Evolutionary conservation across 352 stramenopile species (phyloP), one percentile per base, ranked within the genome.

Genomic region (Globisporangium polare): DNA sequence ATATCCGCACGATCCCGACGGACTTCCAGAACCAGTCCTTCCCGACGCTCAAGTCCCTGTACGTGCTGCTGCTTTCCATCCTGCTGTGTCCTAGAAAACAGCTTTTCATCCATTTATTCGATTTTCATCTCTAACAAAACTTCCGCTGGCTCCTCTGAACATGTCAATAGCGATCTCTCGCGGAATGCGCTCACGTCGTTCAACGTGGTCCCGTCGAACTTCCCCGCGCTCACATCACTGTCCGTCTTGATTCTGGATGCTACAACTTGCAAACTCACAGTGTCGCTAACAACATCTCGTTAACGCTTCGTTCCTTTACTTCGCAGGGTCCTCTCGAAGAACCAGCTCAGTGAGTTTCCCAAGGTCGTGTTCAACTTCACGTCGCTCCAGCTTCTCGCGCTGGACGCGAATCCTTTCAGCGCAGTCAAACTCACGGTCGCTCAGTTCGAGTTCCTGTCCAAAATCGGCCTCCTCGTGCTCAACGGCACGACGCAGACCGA

Each of bases 361-460:
- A 49, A 71, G 0, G 72, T 80, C 17, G 52, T 92, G n/a, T 92
- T 90, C 50, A 72, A 74, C 31, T 47, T 92, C 26, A 62, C 73
- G 22, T 77, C 62, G 3, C 62, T 92, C n/a, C 70, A 80, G 45
- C 67, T 66, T 18, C 60, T 92, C 51, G 75, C 69, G 0, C 59
- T 92, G 27, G 50, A 54, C 10, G 31, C 52, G 39, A 92, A 92
- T 46, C 78, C 80, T 9, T 69, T 90, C 29, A 84, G 83, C 58
- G 70, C 77, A 22, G 83, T 75, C 18, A 53, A 55, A 15, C 60
- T 92, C 37, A 80, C 76, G 46, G 62, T 29, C 13, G 60, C 69
- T 10, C 71, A 92, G 57, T 82, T 90, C 17, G 61, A 58, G 18
- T 84, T 87, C 41, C 71, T 92, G n/a, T 68, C 83, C 2, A 69